Base-by-base conservation (phyloP, 1,139 yeast species). In the Diutina scorzettiae region DNA sequence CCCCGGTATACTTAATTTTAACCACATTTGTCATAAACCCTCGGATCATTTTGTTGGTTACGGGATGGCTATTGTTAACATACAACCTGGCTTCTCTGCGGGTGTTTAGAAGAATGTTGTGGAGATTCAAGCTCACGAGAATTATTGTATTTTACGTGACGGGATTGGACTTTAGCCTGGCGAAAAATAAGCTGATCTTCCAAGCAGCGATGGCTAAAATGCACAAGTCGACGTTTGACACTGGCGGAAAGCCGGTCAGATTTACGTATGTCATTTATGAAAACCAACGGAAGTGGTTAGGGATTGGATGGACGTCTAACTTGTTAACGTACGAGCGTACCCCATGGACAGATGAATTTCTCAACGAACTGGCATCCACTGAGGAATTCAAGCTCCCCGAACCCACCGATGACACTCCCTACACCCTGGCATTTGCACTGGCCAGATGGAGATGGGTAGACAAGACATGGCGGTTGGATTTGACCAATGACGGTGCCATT, bases 291-390 rank as follows among this genome's bases (percentile, higher is more conserved):
- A 78, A 94, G 53, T 91, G 98, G 98, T 69, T 91, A 40, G 98
- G 97, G 9, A 85, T 91, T 53, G 98, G 98, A 11, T 91, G 98
- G 98, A 89, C 98, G 0, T 70, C 93, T 7, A 87, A 87, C 55
- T 69, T 91, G 56, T 68, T 91, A 47, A 81, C 95, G 29, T 91
- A 91, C 57, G 98, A 91, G 59, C 73, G 98, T 54, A 78, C 95
- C 0, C 82, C 96, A 2, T 91, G 96, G 96, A 89, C 97, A 0
- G 98, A 91, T 58, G 96, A 89, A 59, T 87, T 87, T 54, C 67
- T 87, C 47, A 89, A 89, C 57, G 95, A 87, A 55, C 75, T 89
- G 1, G 77, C 82, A 3, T 69, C 89, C 5, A 81, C 89, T 20
- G 91, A 81, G 5, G 61, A 71, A 20, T 91, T 89, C 60, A 75